Evolutionary conservation across 2,329 filamentous ascomycete species (phyloP).

Genomic region (Aspergillus pseudoglaucus): DNA sequence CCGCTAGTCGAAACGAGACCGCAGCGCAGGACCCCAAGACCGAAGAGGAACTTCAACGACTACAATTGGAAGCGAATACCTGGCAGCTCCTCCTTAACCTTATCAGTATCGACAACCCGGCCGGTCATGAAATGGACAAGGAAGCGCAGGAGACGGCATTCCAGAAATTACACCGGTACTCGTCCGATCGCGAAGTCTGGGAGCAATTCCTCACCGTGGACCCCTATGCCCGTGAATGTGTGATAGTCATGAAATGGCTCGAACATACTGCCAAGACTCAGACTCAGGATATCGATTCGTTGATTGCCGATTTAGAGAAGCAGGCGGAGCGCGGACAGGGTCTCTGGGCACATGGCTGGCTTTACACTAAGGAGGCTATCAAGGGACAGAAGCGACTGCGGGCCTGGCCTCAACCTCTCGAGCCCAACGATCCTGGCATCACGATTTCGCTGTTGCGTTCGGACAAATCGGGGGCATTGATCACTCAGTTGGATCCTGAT

Average conservation of each 20-base stretch:
- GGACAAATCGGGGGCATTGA: conserved; percentile 57
- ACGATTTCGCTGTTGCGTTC: conserved; percentile 52
- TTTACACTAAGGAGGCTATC: conserved; percentile 83
- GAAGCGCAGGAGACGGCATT: conserved; percentile 35
- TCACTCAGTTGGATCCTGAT: conserved; percentile 90
- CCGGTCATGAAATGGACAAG: conserved; percentile 34
- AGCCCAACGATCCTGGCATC: conserved; percentile 54
- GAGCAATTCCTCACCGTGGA: conserved; percentile 69
- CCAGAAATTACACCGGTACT: conserved; percentile 48
- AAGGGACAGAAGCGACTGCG: conserved; percentile 82
- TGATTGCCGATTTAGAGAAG: conserved; percentile 69
- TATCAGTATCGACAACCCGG: conserved; percentile 61
- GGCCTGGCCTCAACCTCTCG: conserved; percentile 58
- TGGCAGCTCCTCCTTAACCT: conserved; percentile 80
- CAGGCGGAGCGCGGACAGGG: conserved; percentile 68
- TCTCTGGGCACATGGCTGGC: conserved; percentile 80
- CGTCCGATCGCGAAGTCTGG: conserved; percentile 58
- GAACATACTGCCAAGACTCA: conserved; percentile 65
- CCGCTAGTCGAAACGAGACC: conserved; percentile 16
- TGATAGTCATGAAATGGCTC: conserved; percentile 77
- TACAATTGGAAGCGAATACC: conserved; percentile 79
- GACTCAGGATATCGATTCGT: conserved; percentile 64
- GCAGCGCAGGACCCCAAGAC: conserved; percentile 16
- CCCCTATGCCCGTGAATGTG: conserved; percentile 67
- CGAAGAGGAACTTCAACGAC: conserved; percentile 44